Conservation (phyloP, 495 filamentous ascomycete genomes). For the Clohesyomyces aquaticus region DNA sequence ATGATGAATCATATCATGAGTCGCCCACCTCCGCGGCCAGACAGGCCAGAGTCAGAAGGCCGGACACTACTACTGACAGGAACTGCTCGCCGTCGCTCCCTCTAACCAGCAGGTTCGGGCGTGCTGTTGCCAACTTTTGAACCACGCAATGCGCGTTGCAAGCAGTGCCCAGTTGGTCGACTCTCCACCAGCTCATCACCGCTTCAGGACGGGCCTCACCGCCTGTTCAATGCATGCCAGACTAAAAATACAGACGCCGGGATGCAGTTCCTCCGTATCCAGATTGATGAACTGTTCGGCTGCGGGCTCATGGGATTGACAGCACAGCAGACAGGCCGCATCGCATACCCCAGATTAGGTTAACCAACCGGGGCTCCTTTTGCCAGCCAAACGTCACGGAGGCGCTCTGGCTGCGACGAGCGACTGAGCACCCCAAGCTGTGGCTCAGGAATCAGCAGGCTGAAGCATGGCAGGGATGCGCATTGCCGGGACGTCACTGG, state of each 20-base stretch:
- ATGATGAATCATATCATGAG: conserved; percentile 6
- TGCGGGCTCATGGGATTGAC: conserved; percentile 27
- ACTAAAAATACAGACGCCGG: conserved; percentile 40
- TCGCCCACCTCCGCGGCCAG: too few relatives aligned
- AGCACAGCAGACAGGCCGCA: conserved; percentile 37
- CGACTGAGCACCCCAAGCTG: conserved; percentile 12
- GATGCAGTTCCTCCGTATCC: conserved; percentile 35
- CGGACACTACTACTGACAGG: too few relatives aligned
- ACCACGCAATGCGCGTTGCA: too few relatives aligned
- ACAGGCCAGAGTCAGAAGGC: too few relatives aligned
- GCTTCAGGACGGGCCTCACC: conserved; percentile 34
- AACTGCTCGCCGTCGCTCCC: too few relatives aligned
- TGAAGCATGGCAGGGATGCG: conserved; percentile 16
- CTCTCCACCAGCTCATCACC: conserved; percentile 15
- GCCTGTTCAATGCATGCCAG: conserved; percentile 32
- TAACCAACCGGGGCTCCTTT: conserved; percentile 17
- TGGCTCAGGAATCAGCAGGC: conserved; percentile 25
- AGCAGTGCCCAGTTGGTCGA: conserved; percentile 5
- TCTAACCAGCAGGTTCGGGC: too few relatives aligned
- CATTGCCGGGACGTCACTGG: conserved; percentile 30
- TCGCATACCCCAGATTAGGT: conserved; percentile 35
- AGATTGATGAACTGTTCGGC: conserved; percentile 40
- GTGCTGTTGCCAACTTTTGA: too few relatives aligned
- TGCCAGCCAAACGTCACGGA: conserved; percentile 34
- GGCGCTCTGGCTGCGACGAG: conserved; percentile 25